Evolutionary conservation across 2,329 filamentous ascomycete species (phyloP).

Genomic region (Cytospora paraplurivora): DNA sequence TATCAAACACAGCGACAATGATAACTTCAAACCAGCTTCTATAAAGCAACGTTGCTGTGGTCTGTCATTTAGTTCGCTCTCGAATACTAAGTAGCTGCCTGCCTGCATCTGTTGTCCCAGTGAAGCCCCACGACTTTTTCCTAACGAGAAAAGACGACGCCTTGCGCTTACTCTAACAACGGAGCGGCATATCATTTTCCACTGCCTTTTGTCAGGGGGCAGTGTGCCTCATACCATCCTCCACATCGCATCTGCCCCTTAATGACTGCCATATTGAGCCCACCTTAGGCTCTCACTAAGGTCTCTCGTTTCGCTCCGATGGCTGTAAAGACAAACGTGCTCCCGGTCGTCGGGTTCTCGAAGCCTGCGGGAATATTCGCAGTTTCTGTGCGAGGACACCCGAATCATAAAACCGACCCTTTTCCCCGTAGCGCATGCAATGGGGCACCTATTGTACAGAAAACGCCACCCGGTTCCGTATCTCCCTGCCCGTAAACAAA

Average conservation of each 20-base stretch:
- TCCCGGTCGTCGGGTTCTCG: slow-evolving; percentile 12
- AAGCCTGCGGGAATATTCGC: slow-evolving; percentile 10
- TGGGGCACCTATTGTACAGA: slow-evolving; percentile 26
- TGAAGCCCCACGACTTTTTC: slow-evolving; percentile 11
- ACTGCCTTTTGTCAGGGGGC: slow-evolving; percentile 9
- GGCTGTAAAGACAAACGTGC: slow-evolving; percentile 8
- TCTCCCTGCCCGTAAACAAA: not conserved
- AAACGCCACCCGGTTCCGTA: slow-evolving; percentile 15
- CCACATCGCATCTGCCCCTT: not conserved
- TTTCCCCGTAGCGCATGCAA: slow-evolving; percentile 9
- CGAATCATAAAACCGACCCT: slow-evolving; percentile 9
- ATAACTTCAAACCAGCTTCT: not conserved
- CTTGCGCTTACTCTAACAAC: slow-evolving; percentile 18
- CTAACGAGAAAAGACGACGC: slow-evolving; percentile 13
- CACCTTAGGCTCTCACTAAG: slow-evolving; percentile 16
- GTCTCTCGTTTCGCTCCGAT: slow-evolving; percentile 1
- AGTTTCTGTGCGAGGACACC: slow-evolving; percentile 21
- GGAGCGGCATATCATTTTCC: slow-evolving; percentile 18
- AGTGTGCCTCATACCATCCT: slow-evolving; percentile 1
- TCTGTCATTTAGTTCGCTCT: slow-evolving; percentile 26
- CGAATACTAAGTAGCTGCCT: slow-evolving; percentile 17
- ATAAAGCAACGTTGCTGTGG: slow-evolving; percentile 7
- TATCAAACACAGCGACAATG: not conserved
- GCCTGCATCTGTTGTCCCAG: slow-evolving; percentile 24
- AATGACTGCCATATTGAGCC: not conserved